phyloP scores from a whole-genome alignment of 306 rosid genomes.

The Cucurbita argyrosperma region DNA sequence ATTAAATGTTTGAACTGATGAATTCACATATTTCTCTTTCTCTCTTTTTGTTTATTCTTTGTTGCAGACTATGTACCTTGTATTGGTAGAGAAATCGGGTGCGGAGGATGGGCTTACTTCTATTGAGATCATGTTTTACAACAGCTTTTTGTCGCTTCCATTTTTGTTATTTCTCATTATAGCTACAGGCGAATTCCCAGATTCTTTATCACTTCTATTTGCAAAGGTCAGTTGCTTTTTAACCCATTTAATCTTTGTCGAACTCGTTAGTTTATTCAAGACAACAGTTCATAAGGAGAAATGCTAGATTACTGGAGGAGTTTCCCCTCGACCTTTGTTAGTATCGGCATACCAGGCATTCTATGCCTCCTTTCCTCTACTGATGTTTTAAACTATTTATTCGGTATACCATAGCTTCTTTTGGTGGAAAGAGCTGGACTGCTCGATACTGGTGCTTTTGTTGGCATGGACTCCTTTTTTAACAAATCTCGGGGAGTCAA shows the following conservation, averaged over 20 bases:
- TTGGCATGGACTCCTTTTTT: neutral
- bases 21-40: slow-evolving; percentile 7
- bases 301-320: neutral
- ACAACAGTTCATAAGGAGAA: neutral
- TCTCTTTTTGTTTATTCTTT: neutral
- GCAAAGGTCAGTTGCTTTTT: slow-evolving; percentile 50
- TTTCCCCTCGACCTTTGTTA: neutral
- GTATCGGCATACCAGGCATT: neutral
- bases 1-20: neutral
- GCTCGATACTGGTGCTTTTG: neutral
- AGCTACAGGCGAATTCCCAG: slow-evolving; percentile 83
- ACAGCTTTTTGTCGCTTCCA: slow-evolving; percentile 88
- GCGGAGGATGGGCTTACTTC: slow-evolving; percentile 92
- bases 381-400: neutral
- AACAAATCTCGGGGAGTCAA: neutral
- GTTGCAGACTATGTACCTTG: slow-evolving; percentile 90
- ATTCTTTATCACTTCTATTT: slow-evolving; percentile 52
- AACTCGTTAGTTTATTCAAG: neutral
- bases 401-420: neutral
- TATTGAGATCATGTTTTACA: slow-evolving; percentile 83
- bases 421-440: neutral
- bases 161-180: slow-evolving; percentile 73
- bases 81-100: slow-evolving; percentile 87
- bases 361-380: neutral
- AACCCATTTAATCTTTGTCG: neutral